Percentiles rank a stretch among this genome's conserved stretches.
These are phyloP conservation scores for Metschnikowia peoriensis DNA, from an alignment of 805 yeast species.

Conservation along the genomic window DNA sequence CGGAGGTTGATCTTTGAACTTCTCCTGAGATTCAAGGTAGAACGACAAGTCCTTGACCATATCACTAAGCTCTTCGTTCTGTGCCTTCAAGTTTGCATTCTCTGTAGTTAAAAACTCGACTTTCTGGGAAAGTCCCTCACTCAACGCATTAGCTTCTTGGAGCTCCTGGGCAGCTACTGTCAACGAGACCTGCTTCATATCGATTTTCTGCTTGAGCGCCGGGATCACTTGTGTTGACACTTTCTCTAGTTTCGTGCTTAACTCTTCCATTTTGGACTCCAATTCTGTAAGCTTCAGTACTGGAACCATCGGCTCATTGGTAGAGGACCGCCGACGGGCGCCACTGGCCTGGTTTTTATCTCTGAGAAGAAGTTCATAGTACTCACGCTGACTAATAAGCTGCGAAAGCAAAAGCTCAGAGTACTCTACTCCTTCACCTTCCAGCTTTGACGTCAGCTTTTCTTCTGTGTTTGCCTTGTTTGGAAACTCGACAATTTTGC, in stretches of 20 bases:
- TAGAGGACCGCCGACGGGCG: constrained; percentile 16
- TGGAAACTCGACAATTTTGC: constrained; percentile 78
- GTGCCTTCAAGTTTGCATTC: constrained; percentile 28
- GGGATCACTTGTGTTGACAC: constrained; percentile 32
- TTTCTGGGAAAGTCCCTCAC: constrained; percentile 39
- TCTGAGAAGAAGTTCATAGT: constrained; percentile 54
- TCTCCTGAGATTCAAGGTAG: constrained; percentile 68
- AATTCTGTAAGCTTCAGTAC: constrained; percentile 19
- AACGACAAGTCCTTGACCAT: constrained; percentile 80
- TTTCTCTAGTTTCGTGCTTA: constrained; percentile 19
- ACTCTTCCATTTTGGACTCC: constrained; percentile 28
- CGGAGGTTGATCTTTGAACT: constrained; percentile 66
- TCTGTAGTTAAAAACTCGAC: constrained; percentile 32
- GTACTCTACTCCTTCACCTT: constrained; percentile 52
- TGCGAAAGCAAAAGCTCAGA: constrained; percentile 77
- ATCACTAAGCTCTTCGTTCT: constrained; percentile 53
- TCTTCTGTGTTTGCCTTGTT: constrained; percentile 24
- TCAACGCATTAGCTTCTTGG: constrained; percentile 30
- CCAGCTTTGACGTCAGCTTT: constrained; percentile 1
- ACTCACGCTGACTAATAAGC: constrained; percentile 80
- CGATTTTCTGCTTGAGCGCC: constrained; percentile 30
- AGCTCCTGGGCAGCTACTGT: constrained; percentile 31
- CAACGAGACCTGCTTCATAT: constrained; percentile 29
- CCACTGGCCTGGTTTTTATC: constrained; percentile 18
- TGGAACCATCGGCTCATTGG: constrained; percentile 3